Base-by-base conservation (phyloP, 2,329 filamentous ascomycete species). In the Fusarium aywerte region DNA sequence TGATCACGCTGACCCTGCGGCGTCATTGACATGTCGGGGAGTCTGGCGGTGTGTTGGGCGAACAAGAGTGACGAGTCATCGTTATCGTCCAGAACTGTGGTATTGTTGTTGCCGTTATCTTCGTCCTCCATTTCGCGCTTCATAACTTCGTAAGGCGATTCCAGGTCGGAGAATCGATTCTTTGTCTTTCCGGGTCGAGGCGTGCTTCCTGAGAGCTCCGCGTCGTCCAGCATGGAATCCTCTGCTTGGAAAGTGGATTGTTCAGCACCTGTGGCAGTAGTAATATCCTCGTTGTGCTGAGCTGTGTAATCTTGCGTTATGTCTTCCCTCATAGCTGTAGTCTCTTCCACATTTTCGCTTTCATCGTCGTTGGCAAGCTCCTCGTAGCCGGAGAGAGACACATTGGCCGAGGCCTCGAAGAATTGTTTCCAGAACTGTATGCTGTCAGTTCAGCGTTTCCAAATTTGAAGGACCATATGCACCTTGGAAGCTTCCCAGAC, bases 401-500 rank as follows among this genome's bases (percentile, higher is more conserved):
- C 95, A 74, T 99, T 98, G 76, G 96, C 96, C 45, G 94, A 97
- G 33, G 96, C 93, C 81, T 99, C 96, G 80, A 99, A 99, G 83
- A 99, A 99, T 82, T 98, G 94, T 80, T 99, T 99, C 96, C 96
- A 99, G 80, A 99, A 99, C 92, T 96, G 74, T 13, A 54, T 27
- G 10, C 27, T 49, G 32, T 65, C 13, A 62, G 59, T 25, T 38
- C 23, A 20, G 11, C 13, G 13, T 38, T 5, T 25, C 15, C 11
- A 2, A 11, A 21, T 1, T 3, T 11, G 1, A 15, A 15, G 8
- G 23, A 20, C 8, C 1, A 1, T 8, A 10, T 12, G 3, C 53
- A 95, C 93, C 87, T 97, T 97, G 54, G 95, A 97, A 21, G 94
- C 93, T 73, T 98, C 94, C 96, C 96, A 99, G 3, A 99, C 95